Evolutionary conservation across 2,329 filamentous ascomycete species (phyloP).

Genomic region (Arthroderma sp.): DNA sequence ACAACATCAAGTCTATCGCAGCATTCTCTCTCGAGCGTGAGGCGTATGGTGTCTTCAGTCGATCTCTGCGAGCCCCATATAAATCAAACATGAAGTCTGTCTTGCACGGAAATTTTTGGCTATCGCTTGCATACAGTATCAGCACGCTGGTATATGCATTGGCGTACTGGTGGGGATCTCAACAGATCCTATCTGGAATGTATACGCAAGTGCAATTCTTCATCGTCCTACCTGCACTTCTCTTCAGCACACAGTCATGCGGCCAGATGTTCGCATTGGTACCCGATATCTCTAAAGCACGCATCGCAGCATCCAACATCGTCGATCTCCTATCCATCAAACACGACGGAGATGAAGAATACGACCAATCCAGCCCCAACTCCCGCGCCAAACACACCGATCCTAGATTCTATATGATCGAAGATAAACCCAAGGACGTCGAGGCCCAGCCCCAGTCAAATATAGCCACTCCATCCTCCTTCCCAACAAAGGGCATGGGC

Average conservation of each 20-base stretch:
- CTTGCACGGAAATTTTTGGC: slow-evolving; percentile 30
- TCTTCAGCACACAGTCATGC: slow-evolving; percentile 57
- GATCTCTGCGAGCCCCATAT: slow-evolving; percentile 31
- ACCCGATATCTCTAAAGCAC: slow-evolving; percentile 54
- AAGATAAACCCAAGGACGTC: slow-evolving; percentile 18
- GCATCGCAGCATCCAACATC: slow-evolving; percentile 48
- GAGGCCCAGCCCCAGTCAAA: slow-evolving; percentile 19
- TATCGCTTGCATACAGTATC: slow-evolving; percentile 24
- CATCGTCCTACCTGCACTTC: slow-evolving; percentile 54
- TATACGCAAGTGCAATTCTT: slow-evolving; percentile 55
- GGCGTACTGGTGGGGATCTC: slow-evolving; percentile 63
- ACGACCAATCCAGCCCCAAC: slow-evolving; percentile 5
- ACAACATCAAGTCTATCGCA: slow-evolving; percentile 36
- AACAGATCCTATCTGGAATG: slow-evolving; percentile 49
- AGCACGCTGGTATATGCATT: slow-evolving; percentile 57
- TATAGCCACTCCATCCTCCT: background rate
- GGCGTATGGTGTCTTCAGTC: slow-evolving; percentile 28
- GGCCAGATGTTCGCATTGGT: slow-evolving; percentile 58
- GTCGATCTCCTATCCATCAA: slow-evolving; percentile 28
- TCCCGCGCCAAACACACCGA: slow-evolving; percentile 14
- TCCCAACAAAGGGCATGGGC: slow-evolving; percentile 29
- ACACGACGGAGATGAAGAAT: slow-evolving; percentile 16
- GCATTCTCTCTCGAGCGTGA: slow-evolving; percentile 37
- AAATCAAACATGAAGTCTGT: slow-evolving; percentile 34
- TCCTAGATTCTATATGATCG: slow-evolving; percentile 12